Evolutionary conservation across 768 basidiomycete species (phyloP).

Genomic region (Pleurotus djamor): DNA sequence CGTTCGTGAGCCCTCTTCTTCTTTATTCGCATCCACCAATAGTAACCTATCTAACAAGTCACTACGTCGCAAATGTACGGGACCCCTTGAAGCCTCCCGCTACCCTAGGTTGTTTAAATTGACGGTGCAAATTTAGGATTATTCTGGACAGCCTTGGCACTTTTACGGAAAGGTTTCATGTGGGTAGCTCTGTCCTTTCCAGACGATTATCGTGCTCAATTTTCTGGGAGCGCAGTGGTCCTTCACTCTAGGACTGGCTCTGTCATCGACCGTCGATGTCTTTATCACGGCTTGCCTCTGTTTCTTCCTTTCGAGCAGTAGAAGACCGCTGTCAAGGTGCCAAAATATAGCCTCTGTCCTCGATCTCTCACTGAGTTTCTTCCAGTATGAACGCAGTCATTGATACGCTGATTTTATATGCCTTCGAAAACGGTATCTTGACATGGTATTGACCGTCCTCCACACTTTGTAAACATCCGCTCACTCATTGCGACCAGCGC

Average conservation of each 20-base stretch:
- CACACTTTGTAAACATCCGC: not conserved
- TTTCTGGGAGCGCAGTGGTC: slow-evolving; percentile 31
- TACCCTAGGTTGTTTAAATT: not conserved
- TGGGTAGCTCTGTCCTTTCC: slow-evolving; percentile 2
- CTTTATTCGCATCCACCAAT: not conserved
- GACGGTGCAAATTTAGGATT: slow-evolving; percentile 23
- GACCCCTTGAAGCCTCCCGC: not conserved
- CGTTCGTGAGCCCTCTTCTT: slow-evolving; percentile 7
- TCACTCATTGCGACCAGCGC: slow-evolving; percentile 19
- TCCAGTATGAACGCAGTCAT: slow-evolving; percentile 45
- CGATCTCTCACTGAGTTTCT: not conserved
- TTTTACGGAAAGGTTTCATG: slow-evolving; percentile 15
- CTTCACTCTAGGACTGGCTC: slow-evolving; percentile 48
- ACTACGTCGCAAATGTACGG: slow-evolving; percentile 25
- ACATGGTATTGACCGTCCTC: slow-evolving; percentile 42
- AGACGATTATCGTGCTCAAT: not conserved
- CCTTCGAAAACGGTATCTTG: slow-evolving; percentile 50
- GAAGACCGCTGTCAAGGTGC: slow-evolving; percentile 36
- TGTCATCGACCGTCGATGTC: slow-evolving; percentile 48
- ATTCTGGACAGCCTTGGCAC: slow-evolving; percentile 22
- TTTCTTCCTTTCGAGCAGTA: slow-evolving; percentile 35
- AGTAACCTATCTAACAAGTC: slow-evolving; percentile 7
- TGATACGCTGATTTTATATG: slow-evolving; percentile 45
- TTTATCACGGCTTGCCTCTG: slow-evolving; percentile 45
- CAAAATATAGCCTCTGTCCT: not conserved